Evolutionary conservation across 2,329 filamentous ascomycete genomes (phyloP), one percentile per base, ranked within the genome.

Genomic region (Raffaelea albimanens): DNA sequence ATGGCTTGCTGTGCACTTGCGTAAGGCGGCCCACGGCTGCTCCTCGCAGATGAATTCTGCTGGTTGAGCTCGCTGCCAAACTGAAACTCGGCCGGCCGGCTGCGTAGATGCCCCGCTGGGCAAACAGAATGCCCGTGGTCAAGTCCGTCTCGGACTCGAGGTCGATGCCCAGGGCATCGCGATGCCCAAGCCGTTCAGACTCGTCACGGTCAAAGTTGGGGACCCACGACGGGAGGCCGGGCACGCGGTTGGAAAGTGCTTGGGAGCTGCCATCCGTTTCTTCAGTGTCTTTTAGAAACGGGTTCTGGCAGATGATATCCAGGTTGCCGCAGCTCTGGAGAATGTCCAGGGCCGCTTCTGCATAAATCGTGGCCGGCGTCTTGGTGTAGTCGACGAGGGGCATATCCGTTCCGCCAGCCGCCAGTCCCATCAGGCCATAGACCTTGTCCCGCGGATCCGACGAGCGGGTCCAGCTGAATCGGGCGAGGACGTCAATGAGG

Each of bases 371-470:
- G n/a, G n/a, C n/a, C n/a, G n/a, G n/a, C n/a, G n/a, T n/a, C n/a
- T n/a, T n/a, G n/a, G n/a, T n/a, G n/a, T n/a, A n/a, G n/a, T n/a
- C n/a, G n/a, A n/a, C n/a, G n/a, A n/a, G n/a, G n/a, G n/a, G n/a
- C n/a, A n/a, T n/a, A n/a, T n/a, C n/a, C n/a, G n/a, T n/a, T n/a
- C n/a, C n/a, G n/a, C n/a, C n/a, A n/a, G n/a, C n/a, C n/a, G n/a
- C 45, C 2, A 52, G 44, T 5, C 51, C 51, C 14, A 52, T 41
- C 38, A 52, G 44, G 10, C 43, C 51, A 33, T 52, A 52, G 23
- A 52, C 44, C 44, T 50, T 50, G 36, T 52, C 51, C n/a, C 48
- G 40, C 4, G 51, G 48, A n/a, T 52, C 51, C 14, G 50, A 47
- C 2, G 47, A 41, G 11, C 21, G 41, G 4, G 14, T 40, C 38